Percentiles rank a stretch among this genome's conserved stretches.
These are phyloP conservation scores for Hyaloperonospora brassicae DNA, from an alignment of 352 stramenopile genomes.

Conservation along the genomic window DNA sequence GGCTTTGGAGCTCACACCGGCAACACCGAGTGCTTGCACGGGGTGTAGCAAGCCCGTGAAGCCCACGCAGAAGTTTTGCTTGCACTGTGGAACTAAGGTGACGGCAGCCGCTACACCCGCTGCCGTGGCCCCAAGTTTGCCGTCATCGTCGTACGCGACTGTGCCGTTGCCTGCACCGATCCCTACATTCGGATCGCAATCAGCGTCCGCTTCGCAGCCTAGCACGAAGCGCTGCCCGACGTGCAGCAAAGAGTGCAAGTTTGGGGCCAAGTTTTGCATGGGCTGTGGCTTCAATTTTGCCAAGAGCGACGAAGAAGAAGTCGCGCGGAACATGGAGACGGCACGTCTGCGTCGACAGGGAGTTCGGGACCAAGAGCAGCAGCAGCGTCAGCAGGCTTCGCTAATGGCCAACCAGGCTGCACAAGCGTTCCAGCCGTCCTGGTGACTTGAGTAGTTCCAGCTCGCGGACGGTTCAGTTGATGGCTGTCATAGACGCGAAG, in stretches of 20 bases:
- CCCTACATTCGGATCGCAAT: slow-evolving; percentile 34
- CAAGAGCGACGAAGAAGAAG: slow-evolving; percentile 66
- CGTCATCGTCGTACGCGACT: slow-evolving; percentile 30
- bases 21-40: slow-evolving; percentile 23
- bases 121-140: slow-evolving; percentile 15
- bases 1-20: slow-evolving; percentile 9
- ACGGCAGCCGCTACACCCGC: slow-evolving; percentile 7
- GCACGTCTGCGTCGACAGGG: slow-evolving; percentile 44
- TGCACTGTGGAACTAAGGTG: slow-evolving; percentile 67
- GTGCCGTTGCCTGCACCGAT: slow-evolving; percentile 54
- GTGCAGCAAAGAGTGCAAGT: slow-evolving; percentile 70
- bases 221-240: slow-evolving; percentile 52
- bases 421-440: slow-evolving; percentile 32
- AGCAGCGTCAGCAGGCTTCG: slow-evolving; percentile 61
- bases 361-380: slow-evolving; percentile 41
- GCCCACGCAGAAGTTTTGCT: slow-evolving; percentile 62
- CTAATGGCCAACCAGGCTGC: slow-evolving; percentile 58
- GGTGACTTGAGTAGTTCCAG: slow-evolving; percentile 11
- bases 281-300: slow-evolving; percentile 75
- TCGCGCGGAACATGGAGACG: slow-evolving; percentile 62
- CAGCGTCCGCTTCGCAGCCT: slow-evolving; percentile 26
- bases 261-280: slow-evolving; percentile 72
- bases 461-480: slow-evolving; percentile 3
- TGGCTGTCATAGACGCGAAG: slow-evolving; percentile 16
- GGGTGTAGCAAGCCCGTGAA: slow-evolving; percentile 50